Conservation (phyloP, 208 protist genomes). For the Endotrypanum monterogeii region DNA sequence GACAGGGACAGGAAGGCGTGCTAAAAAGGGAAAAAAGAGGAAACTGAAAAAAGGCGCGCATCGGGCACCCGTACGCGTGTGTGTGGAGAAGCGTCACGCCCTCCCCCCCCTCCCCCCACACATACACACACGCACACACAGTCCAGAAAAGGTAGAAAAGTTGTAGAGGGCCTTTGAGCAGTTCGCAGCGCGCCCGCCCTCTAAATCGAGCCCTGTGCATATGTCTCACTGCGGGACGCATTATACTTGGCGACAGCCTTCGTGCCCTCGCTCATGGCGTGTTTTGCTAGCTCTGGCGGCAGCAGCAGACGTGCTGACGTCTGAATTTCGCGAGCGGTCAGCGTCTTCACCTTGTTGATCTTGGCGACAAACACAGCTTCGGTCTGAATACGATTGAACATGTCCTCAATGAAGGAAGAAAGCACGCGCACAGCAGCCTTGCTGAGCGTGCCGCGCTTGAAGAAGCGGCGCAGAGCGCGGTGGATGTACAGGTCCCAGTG, state of each 20-base stretch:
- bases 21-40: neutral
- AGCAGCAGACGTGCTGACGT: slow-evolving; percentile 98
- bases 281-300: slow-evolving; percentile 98
- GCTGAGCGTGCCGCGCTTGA: slow-evolving; percentile 97
- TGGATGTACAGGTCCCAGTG: slow-evolving; percentile 95
- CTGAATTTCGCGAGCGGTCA: slow-evolving; percentile 97
- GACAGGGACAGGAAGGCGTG: neutral
- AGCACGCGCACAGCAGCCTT: slow-evolving; percentile 97
- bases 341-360: slow-evolving; percentile 97
- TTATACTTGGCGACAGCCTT: slow-evolving; percentile 98
- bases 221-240: slow-evolving; percentile 75
- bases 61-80: neutral
- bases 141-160: neutral
- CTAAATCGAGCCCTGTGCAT: slow-evolving; percentile 65
- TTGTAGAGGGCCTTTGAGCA: neutral
- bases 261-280: slow-evolving; percentile 99
- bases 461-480: slow-evolving; percentile 96
- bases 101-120: too few species aligned
- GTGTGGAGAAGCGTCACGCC: too few species aligned
- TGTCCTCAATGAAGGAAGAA: slow-evolving; percentile 98
- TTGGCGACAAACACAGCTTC: slow-evolving; percentile 96
- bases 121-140: neutral
- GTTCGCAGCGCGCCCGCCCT: neutral
- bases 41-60: neutral
- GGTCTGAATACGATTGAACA: slow-evolving; percentile 98